Percentiles rank a stretch among this genome's conserved stretches.
Conservation (phyloP, 1,284 basidiomycete genomes). For the Malassezia slooffiae region DNA sequence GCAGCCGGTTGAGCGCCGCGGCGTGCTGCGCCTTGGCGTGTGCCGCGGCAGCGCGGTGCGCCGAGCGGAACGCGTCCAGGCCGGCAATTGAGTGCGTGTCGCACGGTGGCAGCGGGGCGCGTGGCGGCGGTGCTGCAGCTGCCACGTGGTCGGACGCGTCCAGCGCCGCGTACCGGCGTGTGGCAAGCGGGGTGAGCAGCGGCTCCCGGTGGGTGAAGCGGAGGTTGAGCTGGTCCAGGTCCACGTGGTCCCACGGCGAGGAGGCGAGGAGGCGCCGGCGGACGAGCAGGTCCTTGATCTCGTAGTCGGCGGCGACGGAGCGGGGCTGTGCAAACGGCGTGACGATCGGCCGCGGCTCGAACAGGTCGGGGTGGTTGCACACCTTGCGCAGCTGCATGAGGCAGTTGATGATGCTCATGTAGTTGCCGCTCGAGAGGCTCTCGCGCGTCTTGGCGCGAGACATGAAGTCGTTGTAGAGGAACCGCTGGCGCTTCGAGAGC, state of each 20-base stretch:
- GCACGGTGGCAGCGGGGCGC: conserved; percentile 52
- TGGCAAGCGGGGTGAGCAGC: conserved; percentile 50
- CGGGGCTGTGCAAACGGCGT: conserved; percentile 80
- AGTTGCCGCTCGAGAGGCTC: conserved; percentile 74
- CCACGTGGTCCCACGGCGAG: conserved; percentile 51
- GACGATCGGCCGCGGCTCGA: conserved; percentile 84
- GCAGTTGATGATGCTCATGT: conserved; percentile 74
- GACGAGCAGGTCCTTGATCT: conserved; percentile 77
- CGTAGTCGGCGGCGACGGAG: conserved; percentile 69
- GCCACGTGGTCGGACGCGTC: conserved; percentile 65
- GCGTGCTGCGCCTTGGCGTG: conserved; percentile 61
- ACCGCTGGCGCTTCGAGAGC: conserved; percentile 85
- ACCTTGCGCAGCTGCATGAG: conserved; percentile 71
- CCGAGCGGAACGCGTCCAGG: conserved; percentile 56
- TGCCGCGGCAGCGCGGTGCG: conserved; percentile 53
- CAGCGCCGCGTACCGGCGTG: conserved; percentile 57
- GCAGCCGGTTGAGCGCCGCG: conserved; percentile 64
- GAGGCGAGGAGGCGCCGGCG: conserved; percentile 58
- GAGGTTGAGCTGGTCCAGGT: conserved; percentile 60
- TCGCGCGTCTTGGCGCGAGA: conserved; percentile 73
- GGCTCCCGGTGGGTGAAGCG: conserved; percentile 53
- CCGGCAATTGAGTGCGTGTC: conserved; percentile 67
- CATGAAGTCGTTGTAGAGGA: conserved; percentile 98
- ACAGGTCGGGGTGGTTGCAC: conserved; percentile 90
- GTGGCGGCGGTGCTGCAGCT: conserved; percentile 53